Evolutionary conservation across 495 filamentous ascomycete species (phyloP), one percentile per base, ranked within the genome.

Genomic region (Schizothecium vesticola): DNA sequence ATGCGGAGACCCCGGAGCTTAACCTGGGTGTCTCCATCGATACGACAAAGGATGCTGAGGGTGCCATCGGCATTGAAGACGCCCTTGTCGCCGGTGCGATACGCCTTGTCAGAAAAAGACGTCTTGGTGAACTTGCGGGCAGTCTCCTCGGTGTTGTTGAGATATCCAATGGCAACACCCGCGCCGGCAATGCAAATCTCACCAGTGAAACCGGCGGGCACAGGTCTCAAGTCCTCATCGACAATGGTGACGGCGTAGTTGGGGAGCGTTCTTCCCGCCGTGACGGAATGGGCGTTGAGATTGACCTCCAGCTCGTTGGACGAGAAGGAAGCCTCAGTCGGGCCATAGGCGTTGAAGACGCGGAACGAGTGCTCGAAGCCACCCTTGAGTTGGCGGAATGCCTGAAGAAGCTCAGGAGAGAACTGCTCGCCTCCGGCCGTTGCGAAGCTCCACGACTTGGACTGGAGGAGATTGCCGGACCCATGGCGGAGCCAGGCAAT

Each of bases 1-100:
- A 85, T 64, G 2, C 83, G 79, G 16, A 84, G 69, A 1, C 83
- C 82, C 0, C 76, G 71, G 24, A 85, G 71, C 68, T 83, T 81
- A 23, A 80, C 74, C 58, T 82, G 81, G 8, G 65, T 76, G 64
- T 84, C 81, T 8, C 80, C 80, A 0, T 67, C 72, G 0, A 85
- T 72, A 0, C 85, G 81, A 1, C 78, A 73, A 0, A 71, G 61
- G 33, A 83, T 69, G 0, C 74, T 56, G 0, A 87, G 23, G 0
- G 71, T 10, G 1, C 83, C 84, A 67, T 84, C 80, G 0, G 57
- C 25, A 1, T 43, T 71, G 0, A 83, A 29, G 16, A 64, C 66
- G 1, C 76, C 84, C 0, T 51, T 59, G 64, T 86, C 84, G 12
- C 83, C 83, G 0, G 81, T 83, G 1, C 77, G 76, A 61, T 82